Evolutionary conservation across 2,329 filamentous ascomycete genomes (phyloP), one percentile per base, ranked within the genome.

Genomic region (Daldinia sp.): DNA sequence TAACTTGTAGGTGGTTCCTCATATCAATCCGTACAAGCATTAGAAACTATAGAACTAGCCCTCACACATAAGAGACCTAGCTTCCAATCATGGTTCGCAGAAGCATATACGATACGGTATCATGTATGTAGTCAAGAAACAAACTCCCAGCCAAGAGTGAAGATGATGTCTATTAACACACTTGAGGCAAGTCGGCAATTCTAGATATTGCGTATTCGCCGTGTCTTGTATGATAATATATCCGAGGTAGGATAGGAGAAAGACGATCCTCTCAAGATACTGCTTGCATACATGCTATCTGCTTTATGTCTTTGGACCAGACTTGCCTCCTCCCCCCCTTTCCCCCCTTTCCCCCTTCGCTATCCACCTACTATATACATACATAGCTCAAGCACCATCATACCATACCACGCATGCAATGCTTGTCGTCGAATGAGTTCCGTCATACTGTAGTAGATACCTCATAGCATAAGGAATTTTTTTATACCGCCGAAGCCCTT

Each of bases 101-200:
- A 39, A 11, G 11, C 15, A 7, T 8, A 15, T 35, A n/a, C 9
- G 6, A 15, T 34, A 8, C 29, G 5, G 39, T 25, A 17, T 5
- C 10, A n/a, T n/a, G n/a, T 43, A 23, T 11, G 39, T 17, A 19
- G 6, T 9, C 35, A 19, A 39, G 35, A 39, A 39, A 17, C 35
- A 39, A 19, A 6, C 35, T 39, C 17, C 13, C 41, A 45, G 41
- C 10, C 21, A 48, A 63, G 60, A 63, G 60, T 63, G 60, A 63
- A 63, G 60, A 63, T 63, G 60, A 63, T 63, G 60, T 63, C 54
- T 63, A 58, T 63, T 63, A 45, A 58, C 49, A 58, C 54, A 59
- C 41, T 23, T 21, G 23, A 21, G 27, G 27, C 15, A 3, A 29
- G 15, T 15, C 4, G 13, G 5, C 27, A 34, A 13, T n/a, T 15